These are phyloP conservation scores for Mucor mucedo DNA, from an alignment of 371 early-diverging fungal species.

Conservation along the genomic window DNA sequence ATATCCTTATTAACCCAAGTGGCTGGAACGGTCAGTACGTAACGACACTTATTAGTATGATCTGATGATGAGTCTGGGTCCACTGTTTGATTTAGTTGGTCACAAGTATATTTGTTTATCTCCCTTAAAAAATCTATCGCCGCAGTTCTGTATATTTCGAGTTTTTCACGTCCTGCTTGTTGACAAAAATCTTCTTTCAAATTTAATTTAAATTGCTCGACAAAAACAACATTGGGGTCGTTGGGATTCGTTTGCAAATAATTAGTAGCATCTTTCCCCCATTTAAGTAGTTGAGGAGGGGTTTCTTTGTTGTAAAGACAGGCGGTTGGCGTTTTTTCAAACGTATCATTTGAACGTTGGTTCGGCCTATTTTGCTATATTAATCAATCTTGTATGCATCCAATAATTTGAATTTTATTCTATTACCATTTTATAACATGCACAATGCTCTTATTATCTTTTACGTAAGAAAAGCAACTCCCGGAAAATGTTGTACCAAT, in stretches of 20 bases:
- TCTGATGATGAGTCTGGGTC: background rate
- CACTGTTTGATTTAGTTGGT: background rate
- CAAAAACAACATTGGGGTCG: background rate
- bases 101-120: constrained; percentile 8
- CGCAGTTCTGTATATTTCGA: constrained; percentile 1
- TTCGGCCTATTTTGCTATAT: constrained; percentile 4
- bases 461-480: constrained; percentile 8
- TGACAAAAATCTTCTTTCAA: background rate
- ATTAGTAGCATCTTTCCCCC: constrained; percentile 10
- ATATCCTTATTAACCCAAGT: constrained; percentile 49
- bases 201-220: constrained; percentile 7
- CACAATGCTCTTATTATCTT: constrained; percentile 2
- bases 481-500: constrained; percentile 21
- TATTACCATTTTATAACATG: constrained; percentile 10
- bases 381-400: background rate
- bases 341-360: background rate
- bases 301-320: constrained; percentile 10
- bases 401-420: background rate
- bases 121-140: constrained; percentile 14
- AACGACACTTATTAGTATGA: background rate
- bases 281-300: background rate
- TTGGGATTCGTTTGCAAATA: background rate
- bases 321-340: constrained; percentile 16
- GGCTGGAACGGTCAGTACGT: constrained; percentile 45
- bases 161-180: background rate